Base-by-base conservation (phyloP, 2,329 filamentous ascomycete genomes). In the Zalaria obscura region DNA sequence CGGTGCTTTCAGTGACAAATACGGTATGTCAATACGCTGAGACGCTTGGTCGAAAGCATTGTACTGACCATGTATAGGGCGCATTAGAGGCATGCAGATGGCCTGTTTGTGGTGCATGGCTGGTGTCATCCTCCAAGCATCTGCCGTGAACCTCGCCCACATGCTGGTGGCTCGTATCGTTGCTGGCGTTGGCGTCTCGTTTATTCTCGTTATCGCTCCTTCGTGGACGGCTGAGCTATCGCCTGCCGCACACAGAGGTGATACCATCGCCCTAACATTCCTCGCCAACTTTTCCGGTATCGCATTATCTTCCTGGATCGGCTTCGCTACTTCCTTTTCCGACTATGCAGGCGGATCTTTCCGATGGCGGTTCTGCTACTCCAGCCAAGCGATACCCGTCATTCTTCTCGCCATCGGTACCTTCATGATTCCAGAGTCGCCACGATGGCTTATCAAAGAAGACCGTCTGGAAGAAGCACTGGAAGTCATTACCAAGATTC, bases 401-500 rank as follows among this genome's bases (percentile, higher is more conserved):
- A 18, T 18, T 2, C 18, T 18, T 18, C 18, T 18, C 18, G 18
- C 18, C 18, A 18, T 18, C 18, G 18, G 18, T 18, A 18, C 18
- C 18, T 18, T 18, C 18, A 18, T 18, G 18, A 18, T 66, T 4
- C 74, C 75, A 0, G 75, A 79, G 48, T 74, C 72, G 0, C 75
- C 75, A 1, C 62, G 74, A 45, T 78, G 73, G 73, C 60, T 77
- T 7, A 66, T 75, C 27, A 62, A 65, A 38, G 65, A 72, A 31
- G 70, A 72, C 37, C 67, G 70, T 10, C 58, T 65, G 5, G 73
- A 76, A 25, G 69, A 78, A 49, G 75, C 73, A 1, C 62, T 70
- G 36, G 59, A 64, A 1, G 66, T 76, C n/a, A 63, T 82, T 41
- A 66, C 71, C 4, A 71, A 70, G 46, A 73, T 76, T 48, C 76